Percentiles rank a stretch among this genome's conserved stretches.
These are phyloP conservation scores for Plicaturopsis crispa DNA, from an alignment of 768 basidiomycete species.

Conservation along the genomic window DNA sequence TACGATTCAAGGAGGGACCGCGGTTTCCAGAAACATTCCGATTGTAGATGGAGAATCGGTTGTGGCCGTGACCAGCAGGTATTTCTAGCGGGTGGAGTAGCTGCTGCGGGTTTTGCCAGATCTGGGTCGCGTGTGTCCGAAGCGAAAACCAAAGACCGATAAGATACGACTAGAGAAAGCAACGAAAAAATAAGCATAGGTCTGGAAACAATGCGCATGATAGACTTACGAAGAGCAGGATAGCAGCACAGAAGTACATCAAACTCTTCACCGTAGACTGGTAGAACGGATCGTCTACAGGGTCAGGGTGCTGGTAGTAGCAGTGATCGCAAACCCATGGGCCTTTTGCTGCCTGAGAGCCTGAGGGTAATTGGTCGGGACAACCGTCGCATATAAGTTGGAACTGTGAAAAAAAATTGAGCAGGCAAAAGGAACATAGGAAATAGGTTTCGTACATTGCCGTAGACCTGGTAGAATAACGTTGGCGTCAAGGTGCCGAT, in stretches of 20 bases:
- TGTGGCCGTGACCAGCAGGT: slow-evolving; percentile 28
- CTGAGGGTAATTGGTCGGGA: slow-evolving; percentile 35
- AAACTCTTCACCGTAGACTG: slow-evolving; percentile 90
- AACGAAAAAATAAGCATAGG: slow-evolving; percentile 5
- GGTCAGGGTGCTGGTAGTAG: slow-evolving; percentile 92
- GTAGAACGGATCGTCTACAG: slow-evolving; percentile 92
- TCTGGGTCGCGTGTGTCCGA: slow-evolving; percentile 94
- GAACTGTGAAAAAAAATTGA: slow-evolving; percentile 44
- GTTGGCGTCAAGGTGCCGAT: slow-evolving; percentile 94
- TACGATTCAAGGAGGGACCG: slow-evolving; percentile 29
- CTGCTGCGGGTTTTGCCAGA: slow-evolving; percentile 97
- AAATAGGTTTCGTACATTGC: slow-evolving; percentile 65
- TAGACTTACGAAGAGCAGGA: slow-evolving; percentile 77
- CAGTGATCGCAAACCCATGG: slow-evolving; percentile 90
- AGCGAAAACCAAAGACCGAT: slow-evolving; percentile 98
- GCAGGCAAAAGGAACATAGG: slow-evolving; percentile 4
- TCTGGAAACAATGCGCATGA: not conserved
- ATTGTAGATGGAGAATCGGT: slow-evolving; percentile 61
- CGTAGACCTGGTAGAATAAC: slow-evolving; percentile 96
- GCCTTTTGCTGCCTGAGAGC: slow-evolving; percentile 27
- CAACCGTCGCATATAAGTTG: slow-evolving; percentile 82
- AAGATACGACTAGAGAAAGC: slow-evolving; percentile 71
- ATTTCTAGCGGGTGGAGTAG: slow-evolving; percentile 64
- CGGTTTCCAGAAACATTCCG: slow-evolving; percentile 28
- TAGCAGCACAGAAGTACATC: slow-evolving; percentile 92